phyloP scores from a whole-genome alignment of 148 eudicot genomes.

The Fagopyrum esculentum region DNA sequence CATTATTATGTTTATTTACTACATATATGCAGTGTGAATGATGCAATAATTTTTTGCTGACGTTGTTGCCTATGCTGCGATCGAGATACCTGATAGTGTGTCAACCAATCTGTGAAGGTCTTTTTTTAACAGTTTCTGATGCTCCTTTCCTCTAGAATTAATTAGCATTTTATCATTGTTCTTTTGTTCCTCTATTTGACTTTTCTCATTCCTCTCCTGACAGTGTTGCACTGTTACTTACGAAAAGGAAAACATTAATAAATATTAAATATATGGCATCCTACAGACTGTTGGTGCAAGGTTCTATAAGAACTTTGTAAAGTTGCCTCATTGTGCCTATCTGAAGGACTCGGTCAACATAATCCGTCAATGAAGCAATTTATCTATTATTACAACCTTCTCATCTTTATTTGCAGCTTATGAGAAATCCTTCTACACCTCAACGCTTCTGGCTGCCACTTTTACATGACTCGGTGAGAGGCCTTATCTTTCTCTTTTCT shows the following conservation, averaged over 20 bases:
- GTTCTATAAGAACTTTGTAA: not conserved
- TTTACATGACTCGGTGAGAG: slow-evolving; percentile 77
- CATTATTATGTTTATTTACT: not conserved
- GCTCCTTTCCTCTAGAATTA: not conserved
- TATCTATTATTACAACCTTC: not conserved
- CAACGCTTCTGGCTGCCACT: slow-evolving; percentile 90
- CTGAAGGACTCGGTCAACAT: not conserved
- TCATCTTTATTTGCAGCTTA: slow-evolving; percentile 53
- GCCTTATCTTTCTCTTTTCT: not conserved
- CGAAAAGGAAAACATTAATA: not conserved
- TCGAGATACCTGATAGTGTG: not conserved
- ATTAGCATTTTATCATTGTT: not conserved
- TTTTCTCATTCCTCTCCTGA: not conserved
- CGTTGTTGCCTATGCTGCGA: not conserved
- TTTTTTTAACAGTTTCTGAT: not conserved
- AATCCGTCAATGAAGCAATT: not conserved
- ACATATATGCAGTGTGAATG: not conserved
- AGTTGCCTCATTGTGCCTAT: not conserved
- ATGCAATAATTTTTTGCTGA: not conserved
- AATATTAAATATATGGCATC: not conserved
- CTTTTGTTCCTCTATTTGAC: not conserved
- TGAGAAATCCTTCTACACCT: slow-evolving; percentile 94
- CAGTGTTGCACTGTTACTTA: not conserved
- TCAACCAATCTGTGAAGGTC: not conserved
- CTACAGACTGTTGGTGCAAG: not conserved